phyloP scores from a whole-genome alignment of 129 eudicot genomes.

The Helianthus tuberosus region DNA sequence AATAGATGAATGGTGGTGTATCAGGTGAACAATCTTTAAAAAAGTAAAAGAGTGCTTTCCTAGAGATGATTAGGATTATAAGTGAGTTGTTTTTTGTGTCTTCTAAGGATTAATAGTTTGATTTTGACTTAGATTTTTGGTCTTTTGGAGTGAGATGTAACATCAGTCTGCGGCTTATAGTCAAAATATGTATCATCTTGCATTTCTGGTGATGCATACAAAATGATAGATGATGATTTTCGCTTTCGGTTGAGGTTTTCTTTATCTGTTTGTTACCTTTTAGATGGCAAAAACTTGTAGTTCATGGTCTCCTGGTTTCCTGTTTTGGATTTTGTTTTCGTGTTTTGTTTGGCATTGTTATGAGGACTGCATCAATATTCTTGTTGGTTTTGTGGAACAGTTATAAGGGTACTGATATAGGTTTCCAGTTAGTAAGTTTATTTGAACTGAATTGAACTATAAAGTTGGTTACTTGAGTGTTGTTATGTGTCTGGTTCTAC shows the following conservation, averaged over 20 bases:
- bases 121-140: slow-evolving; percentile 47
- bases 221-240: slow-evolving; percentile 27
- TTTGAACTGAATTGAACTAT: slow-evolving; percentile 17
- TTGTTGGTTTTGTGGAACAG: slow-evolving; percentile 43
- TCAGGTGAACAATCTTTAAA: slow-evolving; percentile 37
- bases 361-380: slow-evolving; percentile 21
- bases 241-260: slow-evolving; percentile 28
- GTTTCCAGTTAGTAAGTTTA: slow-evolving; percentile 41
- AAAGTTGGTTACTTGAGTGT: slow-evolving; percentile 5
- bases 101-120: slow-evolving; percentile 37
- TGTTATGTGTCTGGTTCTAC: slow-evolving; percentile 15
- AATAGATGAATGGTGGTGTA: slow-evolving; percentile 37
- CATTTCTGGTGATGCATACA: slow-evolving; percentile 53
- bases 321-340: slow-evolving; percentile 17
- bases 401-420: slow-evolving; percentile 43
- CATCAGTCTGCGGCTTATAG: slow-evolving; percentile 68
- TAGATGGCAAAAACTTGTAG: slow-evolving; percentile 32
- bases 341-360: slow-evolving; percentile 20
- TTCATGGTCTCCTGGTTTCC: slow-evolving; percentile 15
- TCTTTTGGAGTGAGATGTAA: slow-evolving; percentile 66
- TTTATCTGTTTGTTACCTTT: slow-evolving; percentile 15
- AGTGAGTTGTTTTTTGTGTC: slow-evolving; percentile 37
- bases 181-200: slow-evolving; percentile 53
- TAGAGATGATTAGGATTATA: slow-evolving; percentile 49
- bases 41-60: slow-evolving; percentile 1